Evolutionary conservation across 1,284 basidiomycete species (phyloP).

Genomic region (Clitocybe nebularis): DNA sequence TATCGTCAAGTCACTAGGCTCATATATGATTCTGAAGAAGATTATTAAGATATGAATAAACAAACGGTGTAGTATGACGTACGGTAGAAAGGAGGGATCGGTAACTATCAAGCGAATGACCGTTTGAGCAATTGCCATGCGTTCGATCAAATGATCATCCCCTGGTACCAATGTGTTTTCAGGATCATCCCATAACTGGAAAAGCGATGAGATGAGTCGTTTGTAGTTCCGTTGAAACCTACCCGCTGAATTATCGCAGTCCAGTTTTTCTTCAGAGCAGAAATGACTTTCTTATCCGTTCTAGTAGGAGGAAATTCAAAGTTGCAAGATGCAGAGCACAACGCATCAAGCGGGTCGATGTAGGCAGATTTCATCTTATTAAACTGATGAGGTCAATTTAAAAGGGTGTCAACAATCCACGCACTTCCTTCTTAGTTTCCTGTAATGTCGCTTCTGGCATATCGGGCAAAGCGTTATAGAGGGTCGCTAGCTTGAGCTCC

Average conservation of each 20-base stretch:
- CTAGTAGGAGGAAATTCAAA: constrained; percentile 4
- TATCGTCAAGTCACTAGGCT: constrained; percentile 8
- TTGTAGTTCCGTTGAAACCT: background rate
- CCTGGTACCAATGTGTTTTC: constrained; percentile 9
- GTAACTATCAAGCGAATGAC: constrained; percentile 4
- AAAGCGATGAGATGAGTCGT: background rate
- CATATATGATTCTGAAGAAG: constrained; percentile 3
- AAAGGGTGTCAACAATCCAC: background rate
- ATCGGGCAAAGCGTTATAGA: constrained; percentile 1
- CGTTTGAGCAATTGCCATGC: constrained; percentile 9
- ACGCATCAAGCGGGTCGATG: constrained; percentile 6
- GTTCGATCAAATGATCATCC: constrained; percentile 6
- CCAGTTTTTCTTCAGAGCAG: constrained; percentile 9
- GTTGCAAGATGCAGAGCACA: constrained; percentile 7
- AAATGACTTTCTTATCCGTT: constrained; percentile 7
- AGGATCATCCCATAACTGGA: constrained; percentile 10
- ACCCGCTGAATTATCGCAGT: constrained; percentile 10
- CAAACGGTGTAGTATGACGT: background rate
- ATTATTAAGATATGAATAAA: background rate
- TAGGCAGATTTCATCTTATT: constrained; percentile 10
- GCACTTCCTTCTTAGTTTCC: constrained; percentile 8
- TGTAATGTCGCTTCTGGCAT: constrained; percentile 9
- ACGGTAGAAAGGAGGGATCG: constrained; percentile 9
- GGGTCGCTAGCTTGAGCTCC: constrained; percentile 7
- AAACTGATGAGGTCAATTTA: background rate